Evolutionary conservation across 2,329 filamentous ascomycete species (phyloP), one percentile per base, ranked within the genome.

Genomic region (Fusarium sp.): DNA sequence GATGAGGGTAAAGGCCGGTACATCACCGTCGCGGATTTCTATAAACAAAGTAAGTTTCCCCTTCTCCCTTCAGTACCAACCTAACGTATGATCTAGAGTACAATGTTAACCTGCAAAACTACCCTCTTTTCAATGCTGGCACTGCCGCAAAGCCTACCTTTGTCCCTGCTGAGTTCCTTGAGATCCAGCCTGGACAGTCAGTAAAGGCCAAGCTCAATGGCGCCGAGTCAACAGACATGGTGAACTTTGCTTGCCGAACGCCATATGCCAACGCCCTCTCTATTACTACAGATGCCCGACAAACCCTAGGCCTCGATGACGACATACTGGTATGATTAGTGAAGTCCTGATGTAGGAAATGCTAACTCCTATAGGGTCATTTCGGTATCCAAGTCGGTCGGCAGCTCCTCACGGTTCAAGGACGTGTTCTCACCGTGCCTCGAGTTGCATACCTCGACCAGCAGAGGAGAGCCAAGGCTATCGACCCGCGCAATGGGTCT

Each of bases 61-160:
- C 35, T 8, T 15, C 14, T 9, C n/a, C 15, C 26, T 11, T n/a
- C 14, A n/a, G 22, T 24, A 28, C 49, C 11, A 11, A 66, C 38
- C 72, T 75, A 63, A 76, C 56, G 13, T 38, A 15, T 15, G 41
- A 11, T 24, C 39, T 38, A 85, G 83, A 81, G 56, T 87, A 86
- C 45, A 72, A 74, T 0, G 61, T 81, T 3, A 77, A 51, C 0
- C 68, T 84, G 3, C 68, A 85, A 20, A 76, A 84, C 4, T 80
- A 87, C 9, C 91, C 93, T 0, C 85, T 94, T 3, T 80, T 95
- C 71, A 94, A 95, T 77, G 85, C 92, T 17, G 93, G 92, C 5
- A 89, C 81, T 17, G 76, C 78, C 1, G 81, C 84, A 2, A 88
- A 87, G 17, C 91, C 92, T 0, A 85, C 85, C 1, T 94, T 92